Evolutionary conservation across 2,329 filamentous ascomycete species (phyloP).

Genomic region (Hypoxylon rubiginosum): DNA sequence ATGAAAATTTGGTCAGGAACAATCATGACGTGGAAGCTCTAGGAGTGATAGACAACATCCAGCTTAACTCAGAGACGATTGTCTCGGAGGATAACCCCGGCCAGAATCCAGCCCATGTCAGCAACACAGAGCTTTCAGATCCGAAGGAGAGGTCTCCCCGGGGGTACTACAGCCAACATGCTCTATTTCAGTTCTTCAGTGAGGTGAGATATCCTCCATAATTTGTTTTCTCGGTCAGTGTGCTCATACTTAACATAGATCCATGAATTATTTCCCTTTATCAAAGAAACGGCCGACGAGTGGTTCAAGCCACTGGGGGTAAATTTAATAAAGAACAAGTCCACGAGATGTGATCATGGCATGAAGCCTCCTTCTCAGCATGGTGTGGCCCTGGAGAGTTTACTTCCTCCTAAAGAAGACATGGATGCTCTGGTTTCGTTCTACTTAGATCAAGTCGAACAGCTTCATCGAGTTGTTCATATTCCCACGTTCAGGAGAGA

Average conservation of each 20-base stretch:
- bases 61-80: background rate
- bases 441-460: slow-evolving; percentile 57
- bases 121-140: slow-evolving; percentile 27
- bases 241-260: slow-evolving; percentile 30
- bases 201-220: slow-evolving; percentile 30
- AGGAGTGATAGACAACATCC: background rate
- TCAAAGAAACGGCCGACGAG: slow-evolving; percentile 41
- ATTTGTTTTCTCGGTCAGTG: background rate
- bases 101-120: slow-evolving; percentile 4
- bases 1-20: background rate
- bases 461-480: slow-evolving; percentile 52
- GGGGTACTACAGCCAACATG: slow-evolving; percentile 41
- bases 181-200: slow-evolving; percentile 41
- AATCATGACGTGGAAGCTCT: background rate
- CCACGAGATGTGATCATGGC: background rate
- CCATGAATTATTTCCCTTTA: slow-evolving; percentile 38
- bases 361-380: background rate
- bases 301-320: slow-evolving; percentile 41
- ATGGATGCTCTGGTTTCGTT: slow-evolving; percentile 53
- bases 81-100: background rate
- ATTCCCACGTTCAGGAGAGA: slow-evolving; percentile 40
- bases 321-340: slow-evolving; percentile 26
- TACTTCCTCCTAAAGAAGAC: slow-evolving; percentile 52
- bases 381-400: slow-evolving; percentile 14
- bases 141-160: slow-evolving; percentile 36